Evolutionary conservation across 495 filamentous ascomycete genomes (phyloP), one percentile per base, ranked within the genome.

Genomic region (Penicillium waksmanii): DNA sequence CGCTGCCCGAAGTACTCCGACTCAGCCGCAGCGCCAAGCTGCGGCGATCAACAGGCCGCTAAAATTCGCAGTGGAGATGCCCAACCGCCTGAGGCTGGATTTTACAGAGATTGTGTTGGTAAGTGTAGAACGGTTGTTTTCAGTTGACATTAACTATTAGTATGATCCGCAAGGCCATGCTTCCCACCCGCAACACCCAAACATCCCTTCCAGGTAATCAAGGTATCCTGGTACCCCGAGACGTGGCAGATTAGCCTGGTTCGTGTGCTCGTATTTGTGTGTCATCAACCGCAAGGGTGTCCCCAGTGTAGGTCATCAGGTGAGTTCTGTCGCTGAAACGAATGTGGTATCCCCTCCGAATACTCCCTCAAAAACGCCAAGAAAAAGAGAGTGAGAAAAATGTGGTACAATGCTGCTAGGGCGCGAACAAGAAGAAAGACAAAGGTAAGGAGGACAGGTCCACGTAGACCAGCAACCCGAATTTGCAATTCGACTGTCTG

Each of bases 121-220:
- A 17, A 44, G 15, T 17, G n/a, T 44, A 44, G 19, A 21, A 9
- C 42, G 42, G 17, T 19, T 44, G 42, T 44, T 8, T 17, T 44
- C 15, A 62, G 52, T 67, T 60, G 53, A 62, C 53, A 67, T 65
- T 62, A 60, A 56, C 25, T 54, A 65, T 62, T 61, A 59, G 15
- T 62, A 62, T 55, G 31, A 46, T 36, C 23, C 31, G 53, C 42
- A 15, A 48, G 8, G 51, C 36, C 25, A 35, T 47, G 44, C 35
- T 55, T 10, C 27, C 46, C 43, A 42, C 46, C 46, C 4, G 18
- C 46, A 15, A 27, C 19, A 48, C 3, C 9, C 21, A 48, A 25
- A 48, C 5, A n/a, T 27, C 46, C 0, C 46, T 21, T 27, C 19
- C 19, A 27, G 46, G 46, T 48, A 27, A 27, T 51, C 44, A 52